Conservation (phyloP, 73 alveolate species). For the Paramecium biaurelia region DNA sequence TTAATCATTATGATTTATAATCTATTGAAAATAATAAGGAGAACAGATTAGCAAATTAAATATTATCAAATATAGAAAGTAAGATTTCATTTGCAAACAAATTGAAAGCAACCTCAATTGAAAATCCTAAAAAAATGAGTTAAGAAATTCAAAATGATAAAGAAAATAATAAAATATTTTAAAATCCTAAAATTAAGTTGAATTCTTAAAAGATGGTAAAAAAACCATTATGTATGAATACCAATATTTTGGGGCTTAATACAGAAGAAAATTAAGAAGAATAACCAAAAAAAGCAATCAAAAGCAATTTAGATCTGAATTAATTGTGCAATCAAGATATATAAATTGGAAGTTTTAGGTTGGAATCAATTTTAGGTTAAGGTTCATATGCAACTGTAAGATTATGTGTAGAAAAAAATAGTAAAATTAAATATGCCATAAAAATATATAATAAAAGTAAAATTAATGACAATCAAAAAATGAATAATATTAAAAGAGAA, state of each 20-base stretch:
- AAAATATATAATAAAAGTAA: conserved; percentile 87
- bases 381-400: conserved; percentile 95
- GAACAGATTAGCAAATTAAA: background rate
- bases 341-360: conserved; percentile 28
- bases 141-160: background rate
- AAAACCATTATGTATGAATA: background rate
- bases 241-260: background rate
- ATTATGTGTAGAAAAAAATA: conserved; percentile 68
- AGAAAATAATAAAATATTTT: background rate
- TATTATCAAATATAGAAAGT: background rate
- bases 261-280: background rate
- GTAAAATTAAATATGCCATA: conserved; percentile 82
- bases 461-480: conserved; percentile 83
- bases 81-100: background rate
- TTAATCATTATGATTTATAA: background rate
- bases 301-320: background rate
- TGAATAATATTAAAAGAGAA: conserved; percentile 90
- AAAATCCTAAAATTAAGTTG: background rate
- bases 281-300: background rate
- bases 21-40: background rate
- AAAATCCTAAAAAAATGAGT: background rate
- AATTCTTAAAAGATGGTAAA: background rate
- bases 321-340: conserved; percentile 36
- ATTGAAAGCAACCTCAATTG: background rate
- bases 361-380: conserved; percentile 75